phyloP scores from a whole-genome alignment of 768 basidiomycete species.

The Lactarius deliciosus region DNA sequence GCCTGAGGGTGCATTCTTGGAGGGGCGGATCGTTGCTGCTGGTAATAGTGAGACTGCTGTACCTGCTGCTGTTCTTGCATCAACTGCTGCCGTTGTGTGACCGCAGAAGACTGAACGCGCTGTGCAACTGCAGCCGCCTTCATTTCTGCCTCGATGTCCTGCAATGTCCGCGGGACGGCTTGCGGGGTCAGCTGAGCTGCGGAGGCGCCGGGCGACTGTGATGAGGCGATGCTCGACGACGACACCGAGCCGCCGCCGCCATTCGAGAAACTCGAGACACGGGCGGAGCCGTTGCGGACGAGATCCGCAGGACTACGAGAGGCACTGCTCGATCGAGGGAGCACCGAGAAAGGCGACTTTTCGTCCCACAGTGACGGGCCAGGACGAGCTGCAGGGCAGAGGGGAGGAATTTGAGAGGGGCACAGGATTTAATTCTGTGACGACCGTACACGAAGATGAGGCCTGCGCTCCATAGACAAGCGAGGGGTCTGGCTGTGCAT shows the following conservation, averaged over 20 bases:
- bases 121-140: constrained; percentile 47
- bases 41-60: constrained; percentile 40
- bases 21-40: constrained; percentile 58
- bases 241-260: constrained; percentile 19
- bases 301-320: constrained; percentile 32
- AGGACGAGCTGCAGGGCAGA: constrained; percentile 47
- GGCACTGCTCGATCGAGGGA: constrained; percentile 43
- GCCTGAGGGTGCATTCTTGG: constrained; percentile 72
- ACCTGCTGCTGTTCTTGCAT: constrained; percentile 35
- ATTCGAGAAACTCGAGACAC: constrained; percentile 21
- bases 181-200: constrained; percentile 36
- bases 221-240: constrained; percentile 25
- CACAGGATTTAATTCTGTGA: constrained; percentile 29
- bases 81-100: constrained; percentile 42
- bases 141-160: constrained; percentile 87
- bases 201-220: constrained; percentile 21
- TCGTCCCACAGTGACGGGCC: constrained; percentile 82
- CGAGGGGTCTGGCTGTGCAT: constrained; percentile 15
- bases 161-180: constrained; percentile 49
- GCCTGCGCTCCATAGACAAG: constrained; percentile 22
- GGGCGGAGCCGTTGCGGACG: constrained; percentile 32
- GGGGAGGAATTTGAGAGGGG: constrained; percentile 34
- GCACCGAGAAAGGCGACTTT: constrained; percentile 70
- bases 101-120: constrained; percentile 30
- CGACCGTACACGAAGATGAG: constrained; percentile 35